Base-by-base conservation (phyloP, 768 basidiomycete genomes). In the Suillus fuscotomentosus region DNA sequence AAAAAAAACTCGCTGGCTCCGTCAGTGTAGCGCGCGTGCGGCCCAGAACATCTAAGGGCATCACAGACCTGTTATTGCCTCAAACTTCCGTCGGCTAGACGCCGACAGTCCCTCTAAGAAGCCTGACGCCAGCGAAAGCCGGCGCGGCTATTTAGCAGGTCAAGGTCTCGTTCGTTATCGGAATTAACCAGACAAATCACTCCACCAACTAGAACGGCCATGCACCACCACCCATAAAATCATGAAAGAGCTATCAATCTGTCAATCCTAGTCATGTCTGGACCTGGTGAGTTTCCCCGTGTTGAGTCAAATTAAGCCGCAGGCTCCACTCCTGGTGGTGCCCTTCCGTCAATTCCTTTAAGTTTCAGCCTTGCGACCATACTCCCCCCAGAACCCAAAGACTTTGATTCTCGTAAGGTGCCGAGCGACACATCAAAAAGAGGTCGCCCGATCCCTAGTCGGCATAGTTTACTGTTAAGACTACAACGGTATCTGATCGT, bases 151-250 rank as follows among this genome's bases (percentile, higher is more conserved):
- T 90, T 91, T 89, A 91, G 90, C 89, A 90, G 88, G 88, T 88
- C 87, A 89, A 90, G 88, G 90, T 92, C 90, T 92, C 89, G 86
- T 90, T 92, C 87, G 86, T 91, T 91, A 91, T 92, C 89, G 86
- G 88, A 91, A 91, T 92, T 91, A 92, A 91, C 90, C 91, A 92
- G 91, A 92, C 91, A 92, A 92, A 91, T 92, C 91, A 91, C 90
- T 92, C 89, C 89, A 79, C 86, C 84, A 90, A 90, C 88, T 89
- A 90, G 88, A 90, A 90, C 84, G 86, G 88, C 88, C 88, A 90
- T 90, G 88, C 88, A 90, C 88, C 87, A 89, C 88, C 88, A 89
- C 87, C 88, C 87, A 89, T 86, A 84, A 85, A 87, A 87, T 88
- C 86, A 86, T 83, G 86, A 88, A 88, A 89, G 88, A 88, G 87